Evolutionary conservation across 2,329 filamentous ascomycete genomes (phyloP).

Genomic region (Hypoxylon sp.): DNA sequence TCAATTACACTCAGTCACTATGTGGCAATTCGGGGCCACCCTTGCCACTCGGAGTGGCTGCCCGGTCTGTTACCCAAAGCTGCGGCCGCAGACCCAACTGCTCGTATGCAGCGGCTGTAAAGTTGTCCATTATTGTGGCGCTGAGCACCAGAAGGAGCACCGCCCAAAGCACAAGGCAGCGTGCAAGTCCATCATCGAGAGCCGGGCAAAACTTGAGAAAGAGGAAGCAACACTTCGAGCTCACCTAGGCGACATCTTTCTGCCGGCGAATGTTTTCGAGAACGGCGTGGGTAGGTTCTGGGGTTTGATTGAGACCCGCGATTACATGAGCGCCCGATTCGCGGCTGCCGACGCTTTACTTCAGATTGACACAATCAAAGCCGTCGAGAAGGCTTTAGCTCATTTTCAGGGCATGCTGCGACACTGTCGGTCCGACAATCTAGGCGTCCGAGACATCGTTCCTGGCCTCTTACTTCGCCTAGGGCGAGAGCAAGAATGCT

Average conservation of each 20-base stretch:
- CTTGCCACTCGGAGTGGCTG: slow-evolving; percentile 12
- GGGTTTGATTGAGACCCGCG: slow-evolving; percentile 51
- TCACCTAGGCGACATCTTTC: slow-evolving; percentile 14
- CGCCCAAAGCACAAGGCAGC: slow-evolving; percentile 46
- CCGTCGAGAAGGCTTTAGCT: slow-evolving; percentile 47
- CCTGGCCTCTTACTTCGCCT: slow-evolving; percentile 52
- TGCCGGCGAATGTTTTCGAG: slow-evolving; percentile 49
- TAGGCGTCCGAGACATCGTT: slow-evolving; percentile 45
- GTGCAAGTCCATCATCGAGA: slow-evolving; percentile 47
- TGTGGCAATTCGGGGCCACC: slow-evolving; percentile 1
- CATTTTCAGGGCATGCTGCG: slow-evolving; percentile 46
- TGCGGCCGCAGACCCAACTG: slow-evolving; percentile 25
- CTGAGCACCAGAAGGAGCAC: slow-evolving; percentile 47
- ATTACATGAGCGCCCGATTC: slow-evolving; percentile 58
- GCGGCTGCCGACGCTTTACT: slow-evolving; percentile 50
- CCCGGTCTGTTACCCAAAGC: slow-evolving; percentile 14
- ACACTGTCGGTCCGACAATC: slow-evolving; percentile 44
- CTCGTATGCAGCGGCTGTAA: slow-evolving; percentile 48
- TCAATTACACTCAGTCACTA: slow-evolving; percentile 12
- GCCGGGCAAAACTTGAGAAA: slow-evolving; percentile 34
- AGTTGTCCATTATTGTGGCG: slow-evolving; percentile 51
- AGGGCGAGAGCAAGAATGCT: slow-evolving; percentile 56
- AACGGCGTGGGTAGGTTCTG: slow-evolving; percentile 56
- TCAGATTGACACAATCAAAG: slow-evolving; percentile 51
- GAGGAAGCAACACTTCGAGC: slow-evolving; percentile 48